Evolutionary conservation across 2,329 filamentous ascomycete genomes (phyloP), one percentile per base, ranked within the genome.

Genomic region (Xylariaceae sp.): DNA sequence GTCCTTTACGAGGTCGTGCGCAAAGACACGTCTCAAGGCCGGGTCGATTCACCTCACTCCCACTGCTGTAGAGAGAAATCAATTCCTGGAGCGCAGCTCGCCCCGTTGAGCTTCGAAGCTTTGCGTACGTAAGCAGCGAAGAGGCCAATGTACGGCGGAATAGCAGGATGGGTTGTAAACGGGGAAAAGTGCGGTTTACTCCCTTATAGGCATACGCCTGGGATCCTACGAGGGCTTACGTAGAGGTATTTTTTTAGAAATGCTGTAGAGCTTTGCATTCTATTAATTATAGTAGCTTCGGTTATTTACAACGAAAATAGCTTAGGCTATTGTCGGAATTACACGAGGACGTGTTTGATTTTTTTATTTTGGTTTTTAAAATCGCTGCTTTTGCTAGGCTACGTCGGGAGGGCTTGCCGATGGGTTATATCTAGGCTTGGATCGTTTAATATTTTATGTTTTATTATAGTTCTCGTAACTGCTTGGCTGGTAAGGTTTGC

Each of bases 31-130:
- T 17, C 19, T 42, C 14, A 12, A 42, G 27, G 11, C 29, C 29
- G 7, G 3, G 20, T 6, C 29, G 29, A 36, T 42, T n/a, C 6
- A 42, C 40, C 17, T 42, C 40, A 8, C 17, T 42, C 19, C 35
- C 23, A 14, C 19, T 42, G 14, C 16, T 42, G 21, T 42, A 42
- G 16, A 42, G 27, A 36, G 33, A 19, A 21, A 42, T 35, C 19
- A 42, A 17, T 6, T 25, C 12, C 5, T 36, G 8, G 27, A 42
- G 29, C 40, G 40, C 40, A 12, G 17, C 29, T 42, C 19, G 4
- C 22, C 29, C 20, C 12, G 8, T n/a, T 21, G 40, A 21, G 40
- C 27, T 42, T 36, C 20, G 20, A 19, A 42, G n/a, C 14, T 3
- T 6, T 17, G 27, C 29, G 17, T 42, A 6, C 25, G 16, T 36